Conservation (phyloP, 116 monocot species). For the Papilionanthe hybrid region DNA sequence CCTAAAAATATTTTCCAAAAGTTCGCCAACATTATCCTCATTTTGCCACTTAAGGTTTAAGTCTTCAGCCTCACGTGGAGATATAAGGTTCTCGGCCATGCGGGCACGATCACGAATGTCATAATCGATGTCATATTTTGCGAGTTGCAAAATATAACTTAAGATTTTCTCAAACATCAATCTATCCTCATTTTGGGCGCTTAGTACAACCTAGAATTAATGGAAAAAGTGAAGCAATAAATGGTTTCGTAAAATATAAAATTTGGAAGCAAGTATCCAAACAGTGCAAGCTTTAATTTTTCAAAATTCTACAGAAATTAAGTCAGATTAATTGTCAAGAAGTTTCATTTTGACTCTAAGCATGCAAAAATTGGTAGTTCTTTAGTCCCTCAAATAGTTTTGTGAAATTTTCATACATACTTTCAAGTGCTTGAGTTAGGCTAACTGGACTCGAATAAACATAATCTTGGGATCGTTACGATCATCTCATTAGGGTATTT, state of each 20-base stretch:
- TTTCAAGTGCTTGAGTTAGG: too few species aligned
- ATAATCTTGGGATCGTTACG: too few species aligned
- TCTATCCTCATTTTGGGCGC: constrained; percentile 33
- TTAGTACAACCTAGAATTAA: constrained; percentile 36
- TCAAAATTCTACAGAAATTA: not conserved
- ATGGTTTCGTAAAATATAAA: not conserved
- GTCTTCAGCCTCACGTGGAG: constrained; percentile 14
- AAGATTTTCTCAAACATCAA: constrained; percentile 42
- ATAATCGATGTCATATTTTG: constrained; percentile 62
- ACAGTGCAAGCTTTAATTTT: not conserved
- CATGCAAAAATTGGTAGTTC: too few species aligned
- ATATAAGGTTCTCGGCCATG: constrained; percentile 49
- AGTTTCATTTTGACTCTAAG: too few species aligned
- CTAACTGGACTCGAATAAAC: too few species aligned
- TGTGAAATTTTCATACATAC: too few species aligned
- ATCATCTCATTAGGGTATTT: too few species aligned
- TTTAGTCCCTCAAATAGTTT: too few species aligned
- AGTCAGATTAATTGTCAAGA: too few species aligned
- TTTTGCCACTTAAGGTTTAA: constrained; percentile 6
- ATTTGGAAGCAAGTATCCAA: not conserved
- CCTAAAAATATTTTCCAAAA: constrained; percentile 35
- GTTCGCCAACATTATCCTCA: constrained; percentile 18
- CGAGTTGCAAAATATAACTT: constrained; percentile 67
- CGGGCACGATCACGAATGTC: constrained; percentile 89
- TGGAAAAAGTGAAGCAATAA: constrained; percentile 1